Conservation (phyloP, 73 alveolate species). For the Symbiodinium natans region DNA sequence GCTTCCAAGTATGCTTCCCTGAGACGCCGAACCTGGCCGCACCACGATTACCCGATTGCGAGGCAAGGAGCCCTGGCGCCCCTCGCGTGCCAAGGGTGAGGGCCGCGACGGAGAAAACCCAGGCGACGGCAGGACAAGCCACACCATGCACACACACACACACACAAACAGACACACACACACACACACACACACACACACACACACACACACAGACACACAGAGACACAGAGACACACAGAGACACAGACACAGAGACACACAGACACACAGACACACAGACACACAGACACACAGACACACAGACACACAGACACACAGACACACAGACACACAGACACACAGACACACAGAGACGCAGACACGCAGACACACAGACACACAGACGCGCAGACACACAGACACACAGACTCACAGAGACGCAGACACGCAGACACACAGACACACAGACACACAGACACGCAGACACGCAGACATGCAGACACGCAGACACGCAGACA, state of each 20-base stretch:
- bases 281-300: constrained; percentile 37
- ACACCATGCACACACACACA: not conserved
- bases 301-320: constrained; percentile 19
- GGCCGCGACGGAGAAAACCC: constrained; percentile 7
- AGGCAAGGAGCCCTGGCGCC: constrained; percentile 20
- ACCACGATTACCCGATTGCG: not conserved
- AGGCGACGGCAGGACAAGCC: not conserved
- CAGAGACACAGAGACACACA: constrained; percentile 19
- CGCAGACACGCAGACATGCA: not conserved
- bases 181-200: constrained; percentile 2
- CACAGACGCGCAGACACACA: constrained; percentile 4
- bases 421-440: not conserved
- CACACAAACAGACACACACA: constrained; percentile 23
- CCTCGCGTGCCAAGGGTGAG: constrained; percentile 3
- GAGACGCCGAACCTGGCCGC: too few species aligned
- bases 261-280: constrained; percentile 15
- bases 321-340: constrained; percentile 23
- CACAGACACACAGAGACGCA: constrained; percentile 21
- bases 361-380: constrained; percentile 20
- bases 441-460: not conserved
- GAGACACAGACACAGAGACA: not conserved
- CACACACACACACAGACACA: constrained; percentile 21
- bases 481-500: constrained; percentile 3
- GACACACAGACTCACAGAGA: constrained; percentile 1
- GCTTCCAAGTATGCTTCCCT: too few species aligned